A percentile compares a stretch with the other conserved stretches of the same genome.
These are phyloP conservation scores for Phaeosphaeria sp. DNA, from an alignment of 2,329 filamentous ascomycete genomes.

Conservation along the genomic window DNA sequence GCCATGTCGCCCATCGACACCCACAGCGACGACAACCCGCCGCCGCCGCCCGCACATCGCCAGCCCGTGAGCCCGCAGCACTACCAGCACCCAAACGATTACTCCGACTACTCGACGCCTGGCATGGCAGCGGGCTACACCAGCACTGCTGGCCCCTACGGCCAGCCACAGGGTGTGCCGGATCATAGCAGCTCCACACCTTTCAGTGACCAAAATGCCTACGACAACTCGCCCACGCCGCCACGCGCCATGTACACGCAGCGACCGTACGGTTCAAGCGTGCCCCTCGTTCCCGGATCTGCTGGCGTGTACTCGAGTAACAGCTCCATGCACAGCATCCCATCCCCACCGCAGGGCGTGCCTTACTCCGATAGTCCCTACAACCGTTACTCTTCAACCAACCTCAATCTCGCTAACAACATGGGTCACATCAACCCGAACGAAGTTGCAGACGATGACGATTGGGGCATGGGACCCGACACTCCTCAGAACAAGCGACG, in stretches of 20 bases:
- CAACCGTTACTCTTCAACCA: constrained; percentile 59
- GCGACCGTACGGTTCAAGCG: constrained; percentile 26
- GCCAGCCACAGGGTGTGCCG: constrained; percentile 61
- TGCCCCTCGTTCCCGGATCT: constrained; percentile 38
- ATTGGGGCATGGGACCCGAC: constrained; percentile 74
- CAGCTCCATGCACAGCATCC: constrained; percentile 59
- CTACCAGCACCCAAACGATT: constrained; percentile 37
- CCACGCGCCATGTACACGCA: constrained; percentile 32
- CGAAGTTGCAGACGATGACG: constrained; percentile 84
- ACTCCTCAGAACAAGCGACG: constrained; percentile 56
- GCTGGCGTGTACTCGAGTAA: constrained; percentile 44
- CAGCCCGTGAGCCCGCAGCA: constrained; percentile 32
- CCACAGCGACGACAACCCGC: constrained; percentile 33
- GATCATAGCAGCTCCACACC: constrained; percentile 63
- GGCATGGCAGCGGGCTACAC: constrained; percentile 65
- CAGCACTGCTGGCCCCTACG: constrained; percentile 64
- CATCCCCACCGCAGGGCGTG: constrained; percentile 40
- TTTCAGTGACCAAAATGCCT: constrained; percentile 33
- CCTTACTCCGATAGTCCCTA: constrained; percentile 71
- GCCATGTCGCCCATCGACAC: constrained; percentile 30
- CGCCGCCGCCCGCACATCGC: constrained; percentile 44
- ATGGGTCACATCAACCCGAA: constrained; percentile 71
- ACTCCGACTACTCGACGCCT: constrained; percentile 43
- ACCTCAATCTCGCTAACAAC: constrained; percentile 38
- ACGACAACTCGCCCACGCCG: constrained; percentile 24